phyloP scores from a whole-genome alignment of 2,329 filamentous ascomycete genomes.

The Colletotrichum tropicale region DNA sequence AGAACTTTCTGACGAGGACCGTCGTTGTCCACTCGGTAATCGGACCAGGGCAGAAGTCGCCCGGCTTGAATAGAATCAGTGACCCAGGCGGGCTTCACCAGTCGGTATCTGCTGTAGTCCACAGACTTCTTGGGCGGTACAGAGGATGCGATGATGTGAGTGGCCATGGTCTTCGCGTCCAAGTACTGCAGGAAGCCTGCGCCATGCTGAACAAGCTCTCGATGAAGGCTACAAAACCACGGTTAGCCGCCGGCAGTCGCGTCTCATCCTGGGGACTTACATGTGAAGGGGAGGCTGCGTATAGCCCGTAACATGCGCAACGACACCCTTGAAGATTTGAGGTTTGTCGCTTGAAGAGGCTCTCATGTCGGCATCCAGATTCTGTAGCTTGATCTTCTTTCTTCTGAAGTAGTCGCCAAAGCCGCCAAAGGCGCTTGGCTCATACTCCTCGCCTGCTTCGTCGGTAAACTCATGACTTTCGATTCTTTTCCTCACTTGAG shows the following conservation, averaged over 20 bases:
- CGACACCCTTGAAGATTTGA: constrained; percentile 87
- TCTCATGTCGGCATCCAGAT: constrained; percentile 84
- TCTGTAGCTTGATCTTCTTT: constrained; percentile 97
- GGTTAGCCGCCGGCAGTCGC: neutral
- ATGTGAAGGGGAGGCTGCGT: constrained; percentile 92
- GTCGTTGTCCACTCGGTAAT: constrained; percentile 80
- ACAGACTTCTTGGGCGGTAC: constrained; percentile 91
- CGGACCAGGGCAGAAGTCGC: constrained; percentile 82
- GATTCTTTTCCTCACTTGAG: constrained; percentile 65
- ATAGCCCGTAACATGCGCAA: constrained; percentile 93
- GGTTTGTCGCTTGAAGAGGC: constrained; percentile 72
- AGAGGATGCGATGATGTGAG: constrained; percentile 91
- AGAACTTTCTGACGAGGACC: constrained; percentile 83
- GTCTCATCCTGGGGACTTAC: constrained; percentile 33
- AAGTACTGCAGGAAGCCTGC: constrained; percentile 94
- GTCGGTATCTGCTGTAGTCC: constrained; percentile 85
- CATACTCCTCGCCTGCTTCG: constrained; percentile 88
- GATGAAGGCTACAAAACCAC: constrained; percentile 65
- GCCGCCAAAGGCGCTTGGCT: constrained; percentile 83
- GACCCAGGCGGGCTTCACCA: constrained; percentile 95
- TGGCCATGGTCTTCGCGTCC: constrained; percentile 92
- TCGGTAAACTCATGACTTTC: constrained; percentile 74
- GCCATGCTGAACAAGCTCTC: constrained; percentile 88
- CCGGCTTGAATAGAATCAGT: constrained; percentile 86
- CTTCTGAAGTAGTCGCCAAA: constrained; percentile 91